Percentiles rank a stretch among this genome's conserved stretches.
Conservation (phyloP, 2,329 filamentous ascomycete genomes). For the Coniochaeta hoffmannii region DNA sequence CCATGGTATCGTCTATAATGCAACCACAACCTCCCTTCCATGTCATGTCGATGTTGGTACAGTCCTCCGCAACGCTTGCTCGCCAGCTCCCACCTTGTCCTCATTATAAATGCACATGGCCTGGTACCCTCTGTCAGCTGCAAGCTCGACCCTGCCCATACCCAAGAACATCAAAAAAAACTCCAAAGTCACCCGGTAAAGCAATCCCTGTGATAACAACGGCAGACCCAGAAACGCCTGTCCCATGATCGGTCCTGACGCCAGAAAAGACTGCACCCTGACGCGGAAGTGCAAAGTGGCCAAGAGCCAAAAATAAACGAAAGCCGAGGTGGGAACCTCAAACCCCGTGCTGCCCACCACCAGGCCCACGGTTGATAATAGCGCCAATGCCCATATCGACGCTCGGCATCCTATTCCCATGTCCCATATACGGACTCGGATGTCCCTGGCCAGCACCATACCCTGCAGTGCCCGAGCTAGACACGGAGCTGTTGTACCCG, state of each 20-base stretch:
- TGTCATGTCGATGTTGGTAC: constrained; percentile 3
- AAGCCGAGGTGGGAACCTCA: constrained; percentile 4
- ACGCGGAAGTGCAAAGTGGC: constrained; percentile 3
- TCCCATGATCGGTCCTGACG: not conserved
- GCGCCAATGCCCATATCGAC: constrained; percentile 55
- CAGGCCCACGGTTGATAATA: constrained; percentile 45
- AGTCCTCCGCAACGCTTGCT: not conserved
- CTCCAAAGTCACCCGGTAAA: not conserved
- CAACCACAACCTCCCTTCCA: not conserved
- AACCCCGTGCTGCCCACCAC: constrained; percentile 13
- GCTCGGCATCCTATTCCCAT: constrained; percentile 41
- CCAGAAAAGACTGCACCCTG: not conserved
- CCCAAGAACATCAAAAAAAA: not conserved
- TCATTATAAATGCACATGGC: not conserved
- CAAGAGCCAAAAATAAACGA: constrained; percentile 7
- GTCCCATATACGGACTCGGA: constrained; percentile 38
- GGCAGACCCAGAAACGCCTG: not conserved
- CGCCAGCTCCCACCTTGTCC: not conserved
- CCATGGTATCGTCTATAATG: constrained; percentile 6
- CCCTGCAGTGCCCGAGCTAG: constrained; percentile 34
- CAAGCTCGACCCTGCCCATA: not conserved
- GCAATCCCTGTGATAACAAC: not conserved
- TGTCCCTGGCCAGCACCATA: constrained; percentile 22
- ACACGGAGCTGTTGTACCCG: constrained; percentile 48
- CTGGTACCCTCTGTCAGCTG: not conserved